A percentile compares a stretch with the other conserved stretches of the same genome.
phyloP scores from a whole-genome alignment of 768 basidiomycete species.

The Brasilioporus rufonigricans region DNA sequence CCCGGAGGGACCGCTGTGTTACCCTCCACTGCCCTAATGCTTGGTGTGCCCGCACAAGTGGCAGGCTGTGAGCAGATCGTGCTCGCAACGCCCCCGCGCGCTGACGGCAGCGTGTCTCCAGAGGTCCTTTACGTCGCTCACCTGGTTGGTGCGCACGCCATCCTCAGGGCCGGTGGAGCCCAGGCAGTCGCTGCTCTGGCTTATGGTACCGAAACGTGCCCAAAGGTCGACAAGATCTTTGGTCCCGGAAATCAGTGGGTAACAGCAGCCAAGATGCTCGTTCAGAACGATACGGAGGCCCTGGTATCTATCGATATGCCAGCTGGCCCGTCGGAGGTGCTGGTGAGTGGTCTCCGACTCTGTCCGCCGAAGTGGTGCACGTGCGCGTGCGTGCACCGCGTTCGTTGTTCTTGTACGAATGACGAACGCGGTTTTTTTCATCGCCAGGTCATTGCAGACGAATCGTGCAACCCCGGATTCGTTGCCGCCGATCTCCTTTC shows the following conservation, averaged over 20 bases:
- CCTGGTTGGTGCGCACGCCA: constrained; percentile 84
- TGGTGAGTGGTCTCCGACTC: constrained; percentile 48
- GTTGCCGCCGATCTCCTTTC: constrained; percentile 97
- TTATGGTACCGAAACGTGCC: constrained; percentile 92
- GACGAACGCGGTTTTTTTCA: constrained; percentile 25
- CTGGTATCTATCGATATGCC: constrained; percentile 99
- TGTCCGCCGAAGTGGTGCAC: constrained; percentile 57
- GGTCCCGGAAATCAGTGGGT: constrained; percentile 99
- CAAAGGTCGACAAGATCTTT: constrained; percentile 99
- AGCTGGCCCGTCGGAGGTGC: constrained; percentile 95
- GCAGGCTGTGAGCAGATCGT: constrained; percentile 92
- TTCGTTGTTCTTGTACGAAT: constrained; percentile 39
- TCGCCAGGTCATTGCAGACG: constrained; percentile 86
- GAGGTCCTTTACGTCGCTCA: constrained; percentile 97
- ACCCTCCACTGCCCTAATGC: constrained; percentile 96
- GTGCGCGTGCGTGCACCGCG: constrained; percentile 51
- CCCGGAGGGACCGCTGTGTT: constrained; percentile 96
- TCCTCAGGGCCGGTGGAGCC: constrained; percentile 94
- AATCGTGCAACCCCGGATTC: constrained; percentile 80
- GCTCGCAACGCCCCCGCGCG: constrained; percentile 91
- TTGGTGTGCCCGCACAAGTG: constrained; percentile 96
- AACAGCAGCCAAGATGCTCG: constrained; percentile 98
- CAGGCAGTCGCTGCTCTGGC: constrained; percentile 96
- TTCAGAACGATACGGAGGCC: constrained; percentile 97
- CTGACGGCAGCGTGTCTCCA: constrained; percentile 90